A percentile compares a stretch with the other conserved stretches of the same genome.
Conservation (phyloP, 2,329 filamentous ascomycete species). For the Sporothrix schenckii region DNA sequence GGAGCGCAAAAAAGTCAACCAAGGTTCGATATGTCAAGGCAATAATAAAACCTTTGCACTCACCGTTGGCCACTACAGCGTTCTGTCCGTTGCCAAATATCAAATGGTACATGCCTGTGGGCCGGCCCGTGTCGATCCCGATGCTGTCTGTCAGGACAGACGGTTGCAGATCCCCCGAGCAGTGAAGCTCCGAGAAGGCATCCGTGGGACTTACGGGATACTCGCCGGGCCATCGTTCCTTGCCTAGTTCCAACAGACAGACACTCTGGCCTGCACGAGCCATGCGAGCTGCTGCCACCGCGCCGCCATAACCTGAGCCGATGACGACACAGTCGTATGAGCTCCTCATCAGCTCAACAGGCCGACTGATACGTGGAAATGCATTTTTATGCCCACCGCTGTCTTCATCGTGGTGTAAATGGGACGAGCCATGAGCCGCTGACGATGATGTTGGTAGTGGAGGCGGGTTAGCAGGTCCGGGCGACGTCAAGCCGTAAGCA, state of each 20-base stretch:
- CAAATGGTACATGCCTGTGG: slow-evolving; percentile 65
- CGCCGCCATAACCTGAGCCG: slow-evolving; percentile 70
- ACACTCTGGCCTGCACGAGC: slow-evolving; percentile 63
- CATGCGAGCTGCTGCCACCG: slow-evolving; percentile 67
- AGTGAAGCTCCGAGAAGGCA: slow-evolving; percentile 56
- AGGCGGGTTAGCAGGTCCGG: neutral
- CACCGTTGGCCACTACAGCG: slow-evolving; percentile 57
- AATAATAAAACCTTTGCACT: slow-evolving; percentile 38
- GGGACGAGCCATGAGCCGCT: neutral
- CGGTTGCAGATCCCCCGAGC: slow-evolving; percentile 57
- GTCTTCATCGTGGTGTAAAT: slow-evolving; percentile 38
- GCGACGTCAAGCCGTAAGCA: neutral
- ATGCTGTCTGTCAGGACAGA: slow-evolving; percentile 46
- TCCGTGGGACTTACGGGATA: slow-evolving; percentile 57
- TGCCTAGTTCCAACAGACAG: slow-evolving; percentile 66
- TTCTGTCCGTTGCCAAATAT: slow-evolving; percentile 66
- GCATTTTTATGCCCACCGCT: slow-evolving; percentile 37
- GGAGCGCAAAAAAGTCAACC: slow-evolving; percentile 30
- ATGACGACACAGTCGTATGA: slow-evolving; percentile 69
- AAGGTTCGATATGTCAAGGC: neutral
- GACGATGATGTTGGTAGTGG: slow-evolving; percentile 31
- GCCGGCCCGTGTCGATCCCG: slow-evolving; percentile 53
- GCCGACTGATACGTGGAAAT: slow-evolving; percentile 60
- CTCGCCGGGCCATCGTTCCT: slow-evolving; percentile 68
- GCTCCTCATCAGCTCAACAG: slow-evolving; percentile 59